Conservation (phyloP, 306 rosid species). For the Sesbania bispinosa region DNA sequence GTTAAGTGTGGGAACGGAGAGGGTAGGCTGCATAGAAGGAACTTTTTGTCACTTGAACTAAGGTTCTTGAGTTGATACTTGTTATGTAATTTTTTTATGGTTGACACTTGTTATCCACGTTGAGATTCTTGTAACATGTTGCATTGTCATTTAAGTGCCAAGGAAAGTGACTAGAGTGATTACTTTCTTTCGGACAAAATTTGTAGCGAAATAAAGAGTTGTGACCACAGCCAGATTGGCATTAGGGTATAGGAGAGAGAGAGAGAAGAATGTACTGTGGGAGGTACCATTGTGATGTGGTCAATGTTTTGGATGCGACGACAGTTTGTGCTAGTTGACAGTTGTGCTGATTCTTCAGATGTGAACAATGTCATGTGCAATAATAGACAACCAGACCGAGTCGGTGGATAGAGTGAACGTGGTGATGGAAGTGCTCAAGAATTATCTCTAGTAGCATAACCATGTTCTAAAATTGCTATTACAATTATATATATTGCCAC, state of each 20-base stretch:
- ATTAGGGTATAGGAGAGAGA: not conserved
- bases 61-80: not conserved
- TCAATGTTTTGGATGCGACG: not conserved
- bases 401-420: not conserved
- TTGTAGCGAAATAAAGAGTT: not conserved
- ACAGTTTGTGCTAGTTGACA: slow-evolving; percentile 13
- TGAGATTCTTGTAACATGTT: not conserved
- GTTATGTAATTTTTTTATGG: not conserved
- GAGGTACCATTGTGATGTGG: not conserved
- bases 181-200: not conserved
- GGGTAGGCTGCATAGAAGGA: not conserved
- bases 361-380: slow-evolving; percentile 42
- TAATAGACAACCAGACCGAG: slow-evolving; percentile 26
- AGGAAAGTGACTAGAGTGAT: not conserved
- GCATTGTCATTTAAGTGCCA: not conserved
- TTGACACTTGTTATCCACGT: slow-evolving; percentile 22
- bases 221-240: slow-evolving; percentile 19
- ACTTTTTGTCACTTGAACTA: not conserved
- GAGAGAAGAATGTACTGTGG: not conserved
- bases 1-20: not conserved
- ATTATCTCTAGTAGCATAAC: no score
- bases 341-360: slow-evolving; percentile 8
- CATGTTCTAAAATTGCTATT: no score
- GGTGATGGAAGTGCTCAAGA: no score
- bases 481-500: no score